These are phyloP conservation scores for Aspergillus melleus DNA, from an alignment of 2,329 filamentous ascomycete species.

Conservation along the genomic window DNA sequence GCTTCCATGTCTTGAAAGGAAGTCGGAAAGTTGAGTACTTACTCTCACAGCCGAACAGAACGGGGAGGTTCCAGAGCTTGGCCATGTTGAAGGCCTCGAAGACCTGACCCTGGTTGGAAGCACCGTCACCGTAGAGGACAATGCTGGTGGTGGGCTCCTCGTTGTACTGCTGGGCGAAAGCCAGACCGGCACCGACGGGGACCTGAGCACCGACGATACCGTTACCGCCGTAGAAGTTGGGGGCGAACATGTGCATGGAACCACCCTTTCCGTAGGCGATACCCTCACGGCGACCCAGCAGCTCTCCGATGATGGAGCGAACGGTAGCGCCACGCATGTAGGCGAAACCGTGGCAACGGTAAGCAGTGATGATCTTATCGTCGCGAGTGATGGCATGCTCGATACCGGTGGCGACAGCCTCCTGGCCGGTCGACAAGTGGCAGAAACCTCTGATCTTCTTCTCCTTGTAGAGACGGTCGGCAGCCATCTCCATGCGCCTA, in stretches of 20 bases:
- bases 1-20: background rate
- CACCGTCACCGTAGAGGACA: slow-evolving; percentile 95
- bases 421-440: slow-evolving; percentile 95
- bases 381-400: slow-evolving; percentile 90
- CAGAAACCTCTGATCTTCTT: slow-evolving; percentile 99
- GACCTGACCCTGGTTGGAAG: slow-evolving; percentile 98
- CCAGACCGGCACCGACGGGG: slow-evolving; percentile 91
- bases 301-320: slow-evolving; percentile 91
- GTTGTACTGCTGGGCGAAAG: slow-evolving; percentile 95
- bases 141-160: slow-evolving; percentile 82
- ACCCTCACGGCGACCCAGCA: slow-evolving; percentile 91
- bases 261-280: slow-evolving; percentile 99
- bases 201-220: slow-evolving; percentile 99
- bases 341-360: slow-evolving; percentile 98
- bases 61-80: slow-evolving; percentile 95
- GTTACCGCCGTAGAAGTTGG: slow-evolving; percentile 97
- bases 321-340: slow-evolving; percentile 91
- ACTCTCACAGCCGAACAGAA: slow-evolving; percentile 98
- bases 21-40: slow-evolving; percentile 44
- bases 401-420: slow-evolving; percentile 95
- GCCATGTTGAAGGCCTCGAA: slow-evolving; percentile 99
- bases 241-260: slow-evolving; percentile 99
- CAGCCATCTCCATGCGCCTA: slow-evolving; percentile 99
- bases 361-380: slow-evolving; percentile 96
- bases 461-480: slow-evolving; percentile 99